phyloP scores from a whole-genome alignment of 2,329 filamentous ascomycete species.

The Hymenoscyphus albidus region DNA sequence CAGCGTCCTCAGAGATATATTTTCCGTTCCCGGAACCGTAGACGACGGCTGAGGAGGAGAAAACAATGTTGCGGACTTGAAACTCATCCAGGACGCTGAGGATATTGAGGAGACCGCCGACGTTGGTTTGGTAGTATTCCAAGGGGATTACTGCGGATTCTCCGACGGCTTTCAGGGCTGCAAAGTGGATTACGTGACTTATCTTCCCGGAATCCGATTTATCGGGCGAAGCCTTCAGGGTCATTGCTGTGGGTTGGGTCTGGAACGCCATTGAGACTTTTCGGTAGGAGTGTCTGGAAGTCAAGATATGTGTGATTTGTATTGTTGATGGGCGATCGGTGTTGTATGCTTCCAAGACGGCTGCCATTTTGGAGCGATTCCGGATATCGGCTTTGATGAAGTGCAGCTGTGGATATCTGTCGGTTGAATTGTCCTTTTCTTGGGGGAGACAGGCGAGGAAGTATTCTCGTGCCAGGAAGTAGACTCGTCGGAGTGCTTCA shows the following conservation, averaged over 20 bases:
- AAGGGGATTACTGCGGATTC: constrained; percentile 58
- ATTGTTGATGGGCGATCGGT: constrained; percentile 19
- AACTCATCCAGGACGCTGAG: constrained; percentile 52
- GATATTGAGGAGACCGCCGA: constrained; percentile 58
- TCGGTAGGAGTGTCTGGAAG: background rate
- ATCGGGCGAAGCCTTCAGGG: constrained; percentile 17
- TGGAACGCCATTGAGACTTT: background rate
- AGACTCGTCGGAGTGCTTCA: constrained; percentile 24
- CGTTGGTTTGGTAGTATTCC: constrained; percentile 63
- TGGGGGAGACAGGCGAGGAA: background rate
- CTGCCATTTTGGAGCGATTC: constrained; percentile 8
- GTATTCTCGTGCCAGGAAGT: background rate
- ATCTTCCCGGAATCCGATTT: constrained; percentile 43
- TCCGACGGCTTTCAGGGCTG: constrained; percentile 61
- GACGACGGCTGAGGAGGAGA: constrained; percentile 63
- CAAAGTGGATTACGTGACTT: constrained; percentile 61
- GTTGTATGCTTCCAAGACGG: constrained; percentile 31
- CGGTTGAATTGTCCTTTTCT: background rate
- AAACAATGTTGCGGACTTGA: constrained; percentile 61
- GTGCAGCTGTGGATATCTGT: background rate
- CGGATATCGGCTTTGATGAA: constrained; percentile 1
- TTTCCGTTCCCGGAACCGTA: constrained; percentile 51
- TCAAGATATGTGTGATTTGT: background rate
- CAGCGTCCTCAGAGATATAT: constrained; percentile 50
- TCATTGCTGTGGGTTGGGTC: constrained; percentile 17